Evolutionary conservation across 2,329 filamentous ascomycete species (phyloP).

Genomic region (Epichloe baconii): DNA sequence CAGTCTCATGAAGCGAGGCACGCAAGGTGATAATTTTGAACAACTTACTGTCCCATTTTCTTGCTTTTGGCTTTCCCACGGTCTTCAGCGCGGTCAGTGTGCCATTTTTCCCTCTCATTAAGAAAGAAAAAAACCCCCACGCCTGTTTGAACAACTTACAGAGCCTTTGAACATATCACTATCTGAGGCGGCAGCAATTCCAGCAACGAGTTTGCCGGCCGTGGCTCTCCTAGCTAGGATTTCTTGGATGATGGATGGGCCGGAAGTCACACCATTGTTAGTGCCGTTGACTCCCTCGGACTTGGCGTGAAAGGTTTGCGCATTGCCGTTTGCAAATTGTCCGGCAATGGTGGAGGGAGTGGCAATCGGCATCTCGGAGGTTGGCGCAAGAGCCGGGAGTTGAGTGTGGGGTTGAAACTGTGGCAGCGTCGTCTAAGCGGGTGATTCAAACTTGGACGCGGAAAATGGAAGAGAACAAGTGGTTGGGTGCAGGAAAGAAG

Average conservation of each 20-base stretch:
- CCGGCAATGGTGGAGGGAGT: conserved; percentile 1
- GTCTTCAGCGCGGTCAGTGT: conserved; percentile 13
- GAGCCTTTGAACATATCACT: conserved; percentile 75
- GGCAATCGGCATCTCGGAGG: conserved; percentile 4
- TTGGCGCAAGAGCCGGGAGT: neutral
- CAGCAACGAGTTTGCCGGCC: conserved; percentile 58
- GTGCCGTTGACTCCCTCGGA: conserved; percentile 10
- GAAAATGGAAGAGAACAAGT: neutral
- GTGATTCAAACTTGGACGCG: too few species aligned
- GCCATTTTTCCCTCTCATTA: neutral
- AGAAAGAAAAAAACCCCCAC: too few species aligned
- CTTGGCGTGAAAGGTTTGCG: conserved; percentile 2
- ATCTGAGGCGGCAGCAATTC: conserved; percentile 62
- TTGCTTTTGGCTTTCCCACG: conserved; percentile 58
- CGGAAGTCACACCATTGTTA: neutral
- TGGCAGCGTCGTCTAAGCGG: neutral
- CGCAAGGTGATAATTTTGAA: neutral
- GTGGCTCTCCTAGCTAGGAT: conserved; percentile 41
- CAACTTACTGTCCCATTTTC: conserved; percentile 69
- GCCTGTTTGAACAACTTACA: conserved; percentile 27
- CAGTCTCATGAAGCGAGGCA: neutral
- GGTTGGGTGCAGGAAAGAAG: neutral
- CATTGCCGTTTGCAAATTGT: conserved; percentile 3
- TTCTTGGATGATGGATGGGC: conserved; percentile 16
- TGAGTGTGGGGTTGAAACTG: neutral